Conservation (phyloP, 768 basidiomycete genomes). For the Trametes coccinea region DNA sequence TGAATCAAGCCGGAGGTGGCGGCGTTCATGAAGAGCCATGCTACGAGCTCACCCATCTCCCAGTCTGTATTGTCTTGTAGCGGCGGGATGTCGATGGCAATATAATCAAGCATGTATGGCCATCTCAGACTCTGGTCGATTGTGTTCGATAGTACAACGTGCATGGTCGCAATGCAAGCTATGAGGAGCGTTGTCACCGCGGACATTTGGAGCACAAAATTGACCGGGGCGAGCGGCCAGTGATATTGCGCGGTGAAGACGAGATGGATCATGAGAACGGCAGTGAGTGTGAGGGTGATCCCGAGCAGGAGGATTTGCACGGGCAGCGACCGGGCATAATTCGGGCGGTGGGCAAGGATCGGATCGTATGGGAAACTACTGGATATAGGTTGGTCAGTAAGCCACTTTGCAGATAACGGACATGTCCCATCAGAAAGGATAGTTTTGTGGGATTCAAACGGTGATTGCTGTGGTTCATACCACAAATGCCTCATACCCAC, state of each 20-base stretch:
- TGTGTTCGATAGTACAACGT: slow-evolving; percentile 66
- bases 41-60: slow-evolving; percentile 62
- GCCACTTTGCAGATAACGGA: neutral
- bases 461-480: too few species aligned
- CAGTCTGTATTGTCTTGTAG: slow-evolving; percentile 45
- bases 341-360: slow-evolving; percentile 73
- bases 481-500: too few species aligned
- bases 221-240: slow-evolving; percentile 89
- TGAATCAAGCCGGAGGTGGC: slow-evolving; percentile 82
- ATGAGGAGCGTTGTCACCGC: slow-evolving; percentile 81
- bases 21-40: slow-evolving; percentile 89
- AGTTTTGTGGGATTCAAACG: too few species aligned
- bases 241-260: slow-evolving; percentile 96
- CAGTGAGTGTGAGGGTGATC: slow-evolving; percentile 79
- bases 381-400: neutral
- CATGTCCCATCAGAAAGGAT: too few species aligned
- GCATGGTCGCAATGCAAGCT: slow-evolving; percentile 74
- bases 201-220: slow-evolving; percentile 86
- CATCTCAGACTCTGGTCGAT: slow-evolving; percentile 67
- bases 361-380: slow-evolving; percentile 54
- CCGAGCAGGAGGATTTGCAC: slow-evolving; percentile 88
- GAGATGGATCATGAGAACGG: slow-evolving; percentile 87
- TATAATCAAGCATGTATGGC: slow-evolving; percentile 96
- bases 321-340: slow-evolving; percentile 85
- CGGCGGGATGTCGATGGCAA: slow-evolving; percentile 73